phyloP scores from a whole-genome alignment of 805 yeast species.

The Wickerhamomyces pijperi region DNA sequence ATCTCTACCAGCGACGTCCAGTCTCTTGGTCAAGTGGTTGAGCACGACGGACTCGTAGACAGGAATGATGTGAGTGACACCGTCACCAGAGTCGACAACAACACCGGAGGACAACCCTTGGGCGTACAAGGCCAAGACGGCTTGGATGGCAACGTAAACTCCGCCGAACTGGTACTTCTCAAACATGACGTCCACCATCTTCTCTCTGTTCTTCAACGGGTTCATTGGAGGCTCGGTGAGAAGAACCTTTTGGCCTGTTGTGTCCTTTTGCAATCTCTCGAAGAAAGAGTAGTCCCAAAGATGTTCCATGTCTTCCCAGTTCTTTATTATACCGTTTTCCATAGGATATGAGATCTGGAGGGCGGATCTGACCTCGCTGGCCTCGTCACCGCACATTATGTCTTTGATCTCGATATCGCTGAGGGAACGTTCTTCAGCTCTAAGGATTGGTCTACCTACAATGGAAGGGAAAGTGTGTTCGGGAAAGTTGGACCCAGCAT shows the following conservation, averaged over 20 bases:
- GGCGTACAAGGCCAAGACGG: conserved; percentile 94
- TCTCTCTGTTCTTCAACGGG: conserved; percentile 79
- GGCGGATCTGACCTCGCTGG: conserved; percentile 79
- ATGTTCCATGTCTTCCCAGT: conserved; percentile 99
- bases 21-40: conserved; percentile 81
- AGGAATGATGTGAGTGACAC: conserved; percentile 97
- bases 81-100: conserved; percentile 97
- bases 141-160: conserved; percentile 92
- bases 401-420: conserved; percentile 76
- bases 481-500: conserved; percentile 95
- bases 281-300: conserved; percentile 96
- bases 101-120: conserved; percentile 96
- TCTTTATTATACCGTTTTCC: conserved; percentile 96
- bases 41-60: conserved; percentile 96
- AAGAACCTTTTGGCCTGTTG: conserved; percentile 72
- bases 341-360: conserved; percentile 93
- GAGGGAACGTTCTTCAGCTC: conserved; percentile 82
- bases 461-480: conserved; percentile 95
- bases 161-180: conserved; percentile 87
- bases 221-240: conserved; percentile 98
- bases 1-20: conserved; percentile 97
- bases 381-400: conserved; percentile 97
- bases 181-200: conserved; percentile 87
- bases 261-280: conserved; percentile 75
- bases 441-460: conserved; percentile 91